phyloP scores from a whole-genome alignment of 2,329 filamentous ascomycete genomes.

The Ophiostoma australiae region DNA sequence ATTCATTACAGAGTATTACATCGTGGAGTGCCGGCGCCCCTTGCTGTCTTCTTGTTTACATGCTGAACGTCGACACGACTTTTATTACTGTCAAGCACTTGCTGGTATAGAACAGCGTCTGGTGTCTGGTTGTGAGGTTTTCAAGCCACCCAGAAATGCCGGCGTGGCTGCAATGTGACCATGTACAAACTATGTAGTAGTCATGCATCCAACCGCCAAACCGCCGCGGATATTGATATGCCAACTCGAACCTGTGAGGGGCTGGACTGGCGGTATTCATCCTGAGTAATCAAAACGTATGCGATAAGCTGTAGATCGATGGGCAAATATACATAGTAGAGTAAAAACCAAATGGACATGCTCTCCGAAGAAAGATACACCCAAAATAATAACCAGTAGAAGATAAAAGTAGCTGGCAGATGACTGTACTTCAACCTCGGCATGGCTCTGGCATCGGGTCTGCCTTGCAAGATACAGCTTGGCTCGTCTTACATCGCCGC shows the following conservation, averaged over 20 bases:
- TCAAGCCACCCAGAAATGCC: neutral
- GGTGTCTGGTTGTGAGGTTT: no score
- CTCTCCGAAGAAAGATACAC: no score
- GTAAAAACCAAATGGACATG: neutral
- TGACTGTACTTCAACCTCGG: neutral
- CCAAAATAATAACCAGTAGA: no score
- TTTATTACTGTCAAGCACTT: no score
- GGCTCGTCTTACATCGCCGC: neutral
- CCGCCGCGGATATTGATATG: slow-evolving; percentile 13
- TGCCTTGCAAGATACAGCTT: neutral
- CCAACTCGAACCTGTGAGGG: neutral
- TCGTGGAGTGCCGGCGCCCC: neutral
- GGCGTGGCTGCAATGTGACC: neutral
- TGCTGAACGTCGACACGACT: no score
- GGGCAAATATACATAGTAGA: neutral
- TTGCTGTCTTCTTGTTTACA: neutral
- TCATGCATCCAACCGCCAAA: slow-evolving; percentile 1
- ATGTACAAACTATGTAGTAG: no score
- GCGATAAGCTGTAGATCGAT: neutral
- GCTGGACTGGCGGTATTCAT: neutral
- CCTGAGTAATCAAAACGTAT: neutral
- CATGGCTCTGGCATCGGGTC: neutral
- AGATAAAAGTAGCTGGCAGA: neutral
- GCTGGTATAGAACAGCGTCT: no score
- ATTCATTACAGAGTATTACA: neutral